A percentile compares a stretch with the other conserved stretches of the same genome.
Conservation (phyloP, 768 basidiomycete genomes). For the Lenzites betulinus region DNA sequence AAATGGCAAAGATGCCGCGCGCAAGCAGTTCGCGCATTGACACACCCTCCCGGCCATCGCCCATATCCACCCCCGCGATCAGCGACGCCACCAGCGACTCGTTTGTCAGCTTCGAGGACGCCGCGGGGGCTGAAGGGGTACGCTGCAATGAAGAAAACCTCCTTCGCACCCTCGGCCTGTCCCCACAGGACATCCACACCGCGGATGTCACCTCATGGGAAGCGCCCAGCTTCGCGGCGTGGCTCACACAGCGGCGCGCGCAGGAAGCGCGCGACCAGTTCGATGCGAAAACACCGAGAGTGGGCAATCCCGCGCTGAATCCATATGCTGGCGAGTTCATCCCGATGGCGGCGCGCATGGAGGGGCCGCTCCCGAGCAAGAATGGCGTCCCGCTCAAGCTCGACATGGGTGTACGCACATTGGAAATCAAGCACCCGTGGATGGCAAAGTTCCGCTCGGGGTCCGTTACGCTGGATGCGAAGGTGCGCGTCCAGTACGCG, state of each 20-base stretch:
- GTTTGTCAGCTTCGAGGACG: not conserved
- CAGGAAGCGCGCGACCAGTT: not conserved
- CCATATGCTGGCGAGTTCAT: slow-evolving; percentile 16
- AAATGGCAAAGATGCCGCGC: not conserved
- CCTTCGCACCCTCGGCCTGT: not conserved
- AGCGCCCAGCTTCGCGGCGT: slow-evolving; percentile 4
- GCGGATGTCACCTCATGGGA: not conserved
- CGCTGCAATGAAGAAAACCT: not conserved
- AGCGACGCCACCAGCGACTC: slow-evolving; percentile 3
- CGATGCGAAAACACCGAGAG: not conserved
- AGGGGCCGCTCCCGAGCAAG: not conserved
- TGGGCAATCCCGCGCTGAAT: not conserved
- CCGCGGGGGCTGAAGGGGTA: not conserved
- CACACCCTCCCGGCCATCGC: not conserved
- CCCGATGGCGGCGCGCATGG: slow-evolving; percentile 6
- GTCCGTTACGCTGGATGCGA: not conserved
- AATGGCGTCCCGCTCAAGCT: not conserved
- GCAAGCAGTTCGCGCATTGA: not conserved
- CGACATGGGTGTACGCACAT: not conserved
- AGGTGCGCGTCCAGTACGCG: not conserved
- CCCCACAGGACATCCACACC: not conserved
- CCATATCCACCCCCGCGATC: slow-evolving; percentile 3
- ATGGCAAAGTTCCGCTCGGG: slow-evolving; percentile 11
- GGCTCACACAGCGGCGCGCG: not conserved
- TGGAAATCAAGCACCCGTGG: slow-evolving; percentile 12